Percentiles rank a stretch among this genome's conserved stretches.
Evolutionary conservation across 2,329 filamentous ascomycete genomes (phyloP).

Genomic region (Rhynchosporium secalis): DNA sequence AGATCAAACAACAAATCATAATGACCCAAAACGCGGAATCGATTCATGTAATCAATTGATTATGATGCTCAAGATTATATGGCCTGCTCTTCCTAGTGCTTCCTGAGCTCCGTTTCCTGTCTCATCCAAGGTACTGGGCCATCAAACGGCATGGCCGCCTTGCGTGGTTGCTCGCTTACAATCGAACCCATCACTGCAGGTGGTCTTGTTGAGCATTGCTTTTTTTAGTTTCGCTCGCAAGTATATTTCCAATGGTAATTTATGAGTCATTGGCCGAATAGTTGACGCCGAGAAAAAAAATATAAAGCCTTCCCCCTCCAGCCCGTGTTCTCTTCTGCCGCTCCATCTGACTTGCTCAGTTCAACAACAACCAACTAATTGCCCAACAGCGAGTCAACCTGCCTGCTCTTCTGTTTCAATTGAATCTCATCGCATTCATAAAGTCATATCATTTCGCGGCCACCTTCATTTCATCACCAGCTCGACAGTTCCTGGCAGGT

Average conservation of each 20-base stretch:
- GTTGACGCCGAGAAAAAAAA: neutral
- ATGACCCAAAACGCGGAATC: too few relatives aligned
- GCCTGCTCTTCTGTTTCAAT: neutral
- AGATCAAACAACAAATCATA: too few relatives aligned
- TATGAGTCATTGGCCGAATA: conserved; percentile 4
- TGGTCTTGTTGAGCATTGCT: neutral
- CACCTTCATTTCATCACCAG: neutral
- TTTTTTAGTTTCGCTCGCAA: neutral
- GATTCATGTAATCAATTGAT: too few relatives aligned
- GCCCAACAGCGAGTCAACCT: neutral
- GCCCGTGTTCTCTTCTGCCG: neutral
- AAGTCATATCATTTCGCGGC: neutral
- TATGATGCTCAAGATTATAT: too few relatives aligned
- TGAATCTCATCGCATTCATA: neutral
- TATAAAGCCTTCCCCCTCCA: neutral
- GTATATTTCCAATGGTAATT: neutral
- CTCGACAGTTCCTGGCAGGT: conserved; percentile 4
- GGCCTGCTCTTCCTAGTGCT: too few relatives aligned
- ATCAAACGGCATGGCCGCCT: neutral
- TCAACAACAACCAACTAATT: neutral
- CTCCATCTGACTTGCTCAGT: neutral
- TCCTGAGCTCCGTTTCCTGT: too few relatives aligned
- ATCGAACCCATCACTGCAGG: too few relatives aligned
- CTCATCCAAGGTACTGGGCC: too few relatives aligned
- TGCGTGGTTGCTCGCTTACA: neutral